Percentiles rank a stretch among this genome's conserved stretches.
phyloP scores from a whole-genome alignment of 139 green algal genomes.

The Auxenochlorella pyrenoidosa region DNA sequence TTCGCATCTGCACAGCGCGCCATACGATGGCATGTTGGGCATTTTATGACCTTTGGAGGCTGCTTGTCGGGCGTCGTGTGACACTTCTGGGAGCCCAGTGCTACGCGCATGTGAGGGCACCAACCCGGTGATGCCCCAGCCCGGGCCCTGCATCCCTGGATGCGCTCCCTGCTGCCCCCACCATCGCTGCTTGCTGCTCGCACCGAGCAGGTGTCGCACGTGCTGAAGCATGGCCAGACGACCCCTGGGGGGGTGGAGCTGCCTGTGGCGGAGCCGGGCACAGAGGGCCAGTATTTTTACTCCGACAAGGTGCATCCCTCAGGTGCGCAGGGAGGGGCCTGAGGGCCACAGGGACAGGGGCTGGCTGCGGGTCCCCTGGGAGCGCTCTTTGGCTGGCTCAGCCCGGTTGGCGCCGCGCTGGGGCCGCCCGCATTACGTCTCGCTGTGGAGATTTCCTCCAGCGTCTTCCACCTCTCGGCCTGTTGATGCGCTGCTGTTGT shows the following conservation, averaged over 20 bases:
- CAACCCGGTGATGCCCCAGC: too few relatives aligned
- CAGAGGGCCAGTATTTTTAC: conserved; percentile 4
- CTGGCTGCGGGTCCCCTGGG: too few relatives aligned
- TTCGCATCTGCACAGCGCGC: too few relatives aligned
- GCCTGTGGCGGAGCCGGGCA: neutral
- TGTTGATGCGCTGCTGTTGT: neutral
- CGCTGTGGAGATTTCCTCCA: too few relatives aligned
- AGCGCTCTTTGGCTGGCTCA: neutral
- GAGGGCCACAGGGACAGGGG: neutral
- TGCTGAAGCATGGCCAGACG: neutral
- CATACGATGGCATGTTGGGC: neutral
- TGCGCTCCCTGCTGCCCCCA: neutral
- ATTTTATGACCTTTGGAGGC: too few relatives aligned
- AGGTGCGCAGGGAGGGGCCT: neutral
- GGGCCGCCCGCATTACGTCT: too few relatives aligned
- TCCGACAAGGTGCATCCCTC: conserved; percentile 19
- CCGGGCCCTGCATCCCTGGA: too few relatives aligned
- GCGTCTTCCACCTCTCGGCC: too few relatives aligned
- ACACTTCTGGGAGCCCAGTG: too few relatives aligned
- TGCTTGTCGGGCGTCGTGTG: too few relatives aligned
- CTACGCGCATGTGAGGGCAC: too few relatives aligned
- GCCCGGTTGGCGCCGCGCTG: neutral
- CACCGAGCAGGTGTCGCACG: neutral
- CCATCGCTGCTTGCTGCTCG: neutral
- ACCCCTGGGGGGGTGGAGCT: neutral